phyloP scores from a whole-genome alignment of 148 eudicot species.

The Chenopodium quinoa region DNA sequence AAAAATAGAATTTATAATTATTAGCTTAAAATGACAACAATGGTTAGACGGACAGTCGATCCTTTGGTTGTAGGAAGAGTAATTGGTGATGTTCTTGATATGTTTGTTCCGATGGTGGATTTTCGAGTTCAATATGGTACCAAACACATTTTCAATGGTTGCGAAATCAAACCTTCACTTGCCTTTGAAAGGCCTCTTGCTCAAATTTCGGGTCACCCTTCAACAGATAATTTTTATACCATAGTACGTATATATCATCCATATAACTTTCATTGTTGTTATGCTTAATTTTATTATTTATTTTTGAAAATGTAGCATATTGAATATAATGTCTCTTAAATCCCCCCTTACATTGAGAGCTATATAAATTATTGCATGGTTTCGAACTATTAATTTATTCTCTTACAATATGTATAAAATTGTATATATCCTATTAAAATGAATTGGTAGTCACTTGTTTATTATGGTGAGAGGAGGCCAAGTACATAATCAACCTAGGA shows the following conservation, averaged over 20 bases:
- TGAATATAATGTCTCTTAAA: no score
- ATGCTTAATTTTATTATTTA: no score
- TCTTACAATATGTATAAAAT: no score
- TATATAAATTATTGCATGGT: no score
- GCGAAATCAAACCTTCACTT: constrained; percentile 39
- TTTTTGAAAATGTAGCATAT: not conserved
- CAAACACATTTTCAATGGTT: constrained; percentile 38
- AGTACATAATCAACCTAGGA: no score
- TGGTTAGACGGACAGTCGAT: constrained; percentile 26
- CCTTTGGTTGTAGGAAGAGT: constrained; percentile 43
- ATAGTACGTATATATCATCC: constrained; percentile 27
- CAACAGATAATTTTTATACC: constrained; percentile 24
- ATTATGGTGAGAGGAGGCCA: no score
- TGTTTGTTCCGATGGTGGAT: constrained; percentile 32
- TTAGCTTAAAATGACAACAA: not conserved
- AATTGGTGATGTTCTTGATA: constrained; percentile 49
- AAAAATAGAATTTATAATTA: not conserved
- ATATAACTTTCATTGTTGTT: not conserved
- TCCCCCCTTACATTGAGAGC: no score
- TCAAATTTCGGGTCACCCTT: constrained; percentile 18
- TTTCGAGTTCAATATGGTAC: constrained; percentile 32
- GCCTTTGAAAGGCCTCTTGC: constrained; percentile 34
- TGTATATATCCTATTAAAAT: no score
- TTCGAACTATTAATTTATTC: no score
- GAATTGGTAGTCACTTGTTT: no score